phyloP scores from a whole-genome alignment of 139 green algal genomes.

The Chlorella sp. region DNA sequence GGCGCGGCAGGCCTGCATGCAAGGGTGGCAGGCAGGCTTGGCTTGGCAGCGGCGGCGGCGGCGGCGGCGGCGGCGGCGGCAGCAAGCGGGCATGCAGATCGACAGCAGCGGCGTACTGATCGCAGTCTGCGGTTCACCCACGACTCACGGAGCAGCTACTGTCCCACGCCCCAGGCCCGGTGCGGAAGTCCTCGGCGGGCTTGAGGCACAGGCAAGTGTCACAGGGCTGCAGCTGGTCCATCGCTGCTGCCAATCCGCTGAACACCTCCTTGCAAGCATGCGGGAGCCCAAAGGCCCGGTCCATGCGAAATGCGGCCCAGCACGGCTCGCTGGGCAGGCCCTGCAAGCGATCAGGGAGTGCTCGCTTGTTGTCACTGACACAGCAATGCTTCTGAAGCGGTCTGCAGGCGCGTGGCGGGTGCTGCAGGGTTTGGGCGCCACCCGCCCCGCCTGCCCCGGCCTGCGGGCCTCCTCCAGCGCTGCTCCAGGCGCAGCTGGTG shows the following conservation, averaged over 20 bases:
- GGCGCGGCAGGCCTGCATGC: background rate
- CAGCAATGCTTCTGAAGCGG: background rate
- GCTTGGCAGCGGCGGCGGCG: background rate
- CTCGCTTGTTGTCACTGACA: no score
- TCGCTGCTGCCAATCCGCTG: background rate
- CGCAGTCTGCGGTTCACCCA: background rate
- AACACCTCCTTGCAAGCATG: no score
- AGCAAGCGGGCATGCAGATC: background rate
- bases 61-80: background rate
- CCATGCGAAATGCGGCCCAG: no score
- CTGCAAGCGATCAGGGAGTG: no score
- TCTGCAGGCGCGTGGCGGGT: no score
- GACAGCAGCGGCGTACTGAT: background rate
- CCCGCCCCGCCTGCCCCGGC: background rate
- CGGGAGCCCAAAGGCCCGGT: no score
- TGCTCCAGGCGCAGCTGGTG: background rate
- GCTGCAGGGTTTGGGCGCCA: background rate
- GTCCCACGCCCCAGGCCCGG: background rate
- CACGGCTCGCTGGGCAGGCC: no score
- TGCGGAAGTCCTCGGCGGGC: background rate
- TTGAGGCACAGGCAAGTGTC: slow-evolving; percentile 5
- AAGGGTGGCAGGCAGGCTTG: no score
- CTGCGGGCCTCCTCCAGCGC: background rate
- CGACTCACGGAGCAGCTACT: background rate
- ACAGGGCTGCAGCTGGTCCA: background rate